phyloP scores from a whole-genome alignment of 164 flowering plant species.

The Nelumbo lutea region DNA sequence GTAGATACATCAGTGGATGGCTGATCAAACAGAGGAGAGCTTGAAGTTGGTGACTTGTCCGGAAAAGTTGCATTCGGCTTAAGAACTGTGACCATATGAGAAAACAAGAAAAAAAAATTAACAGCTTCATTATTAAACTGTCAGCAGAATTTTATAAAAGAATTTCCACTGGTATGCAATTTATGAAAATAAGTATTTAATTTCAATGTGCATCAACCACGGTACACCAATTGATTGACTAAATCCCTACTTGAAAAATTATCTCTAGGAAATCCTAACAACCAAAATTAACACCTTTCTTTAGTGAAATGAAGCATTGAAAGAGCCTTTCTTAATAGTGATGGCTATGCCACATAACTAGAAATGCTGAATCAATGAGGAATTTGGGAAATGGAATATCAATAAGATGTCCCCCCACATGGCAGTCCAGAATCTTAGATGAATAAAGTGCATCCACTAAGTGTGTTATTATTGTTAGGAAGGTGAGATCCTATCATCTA shows the following conservation, averaged over 20 bases:
- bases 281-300: neutral
- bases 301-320: neutral
- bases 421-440: neutral
- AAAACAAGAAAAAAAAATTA: neutral
- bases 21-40: conserved; percentile 53
- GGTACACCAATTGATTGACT: no score
- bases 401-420: neutral
- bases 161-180: neutral
- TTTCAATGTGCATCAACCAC: no score
- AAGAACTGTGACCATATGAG: conserved; percentile 50
- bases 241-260: no score
- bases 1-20: conserved; percentile 51
- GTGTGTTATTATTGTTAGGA: neutral
- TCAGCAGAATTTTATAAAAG: neutral
- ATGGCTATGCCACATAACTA: neutral
- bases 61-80: conserved; percentile 62
- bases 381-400: neutral
- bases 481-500: neutral
- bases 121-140: neutral
- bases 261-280: neutral
- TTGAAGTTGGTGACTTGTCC: conserved; percentile 57
- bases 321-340: neutral
- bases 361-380: neutral
- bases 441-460: neutral
- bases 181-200: no score